These are phyloP conservation scores for Martensiomyces pterosporus DNA, from an alignment of 192 early-diverging fungal genomes.

Conservation along the genomic window DNA sequence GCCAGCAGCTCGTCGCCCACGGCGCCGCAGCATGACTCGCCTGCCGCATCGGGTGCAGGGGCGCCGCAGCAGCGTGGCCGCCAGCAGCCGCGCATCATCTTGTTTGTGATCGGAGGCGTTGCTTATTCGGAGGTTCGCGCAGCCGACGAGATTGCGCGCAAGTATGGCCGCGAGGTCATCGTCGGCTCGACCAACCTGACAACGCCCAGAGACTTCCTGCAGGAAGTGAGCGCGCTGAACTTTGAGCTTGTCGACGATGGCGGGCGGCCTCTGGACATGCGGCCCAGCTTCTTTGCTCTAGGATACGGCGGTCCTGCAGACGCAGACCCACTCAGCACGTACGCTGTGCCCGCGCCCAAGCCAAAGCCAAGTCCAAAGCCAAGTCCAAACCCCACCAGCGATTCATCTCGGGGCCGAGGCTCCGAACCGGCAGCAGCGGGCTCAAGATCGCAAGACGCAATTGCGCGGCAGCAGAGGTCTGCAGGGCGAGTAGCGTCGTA, in stretches of 20 bases:
- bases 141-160: constrained; percentile 40
- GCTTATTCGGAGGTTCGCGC: constrained; percentile 49
- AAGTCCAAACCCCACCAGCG: too few relatives aligned
- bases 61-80: constrained; percentile 7
- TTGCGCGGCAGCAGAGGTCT: not conserved
- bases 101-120: constrained; percentile 50
- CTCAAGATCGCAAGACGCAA: not conserved
- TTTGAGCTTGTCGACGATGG: constrained; percentile 37
- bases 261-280: constrained; percentile 28
- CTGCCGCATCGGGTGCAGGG: constrained; percentile 3
- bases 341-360: constrained; percentile 17
- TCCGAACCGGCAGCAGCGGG: not conserved
- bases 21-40: not conserved
- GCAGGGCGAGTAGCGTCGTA: not conserved
- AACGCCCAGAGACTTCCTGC: constrained; percentile 42
- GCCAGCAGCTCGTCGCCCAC: constrained; percentile 12
- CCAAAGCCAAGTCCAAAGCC: too few relatives aligned
- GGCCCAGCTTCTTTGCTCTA: constrained; percentile 33
- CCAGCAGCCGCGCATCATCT: constrained; percentile 35
- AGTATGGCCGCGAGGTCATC: constrained; percentile 45
- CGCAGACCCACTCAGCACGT: constrained; percentile 33
- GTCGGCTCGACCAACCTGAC: constrained; percentile 45
- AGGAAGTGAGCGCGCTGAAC: constrained; percentile 41
- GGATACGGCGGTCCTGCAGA: constrained; percentile 43
- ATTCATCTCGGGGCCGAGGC: too few relatives aligned